Conservation (phyloP, 1,139 yeast genomes). For the Nakaseomyces kungkrabaensis region DNA sequence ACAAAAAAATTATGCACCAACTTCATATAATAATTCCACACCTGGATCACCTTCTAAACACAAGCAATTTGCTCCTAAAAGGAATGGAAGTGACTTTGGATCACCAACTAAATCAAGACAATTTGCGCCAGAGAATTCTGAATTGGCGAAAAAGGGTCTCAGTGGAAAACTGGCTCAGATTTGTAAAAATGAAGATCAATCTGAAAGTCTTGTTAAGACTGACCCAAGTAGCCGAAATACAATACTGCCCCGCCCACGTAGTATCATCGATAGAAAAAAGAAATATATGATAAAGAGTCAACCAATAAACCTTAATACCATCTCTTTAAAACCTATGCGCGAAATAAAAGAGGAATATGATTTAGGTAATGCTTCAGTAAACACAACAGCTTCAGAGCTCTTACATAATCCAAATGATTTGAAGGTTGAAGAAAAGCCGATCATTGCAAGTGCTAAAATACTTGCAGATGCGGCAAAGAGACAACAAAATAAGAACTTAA, state of each 20-base stretch:
- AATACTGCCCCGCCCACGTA: not conserved
- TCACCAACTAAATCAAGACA: not conserved
- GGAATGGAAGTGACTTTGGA: too few species aligned
- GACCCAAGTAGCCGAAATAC: not conserved
- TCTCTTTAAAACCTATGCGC: not conserved
- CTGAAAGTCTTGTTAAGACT: not conserved
- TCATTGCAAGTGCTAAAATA: conserved; percentile 24
- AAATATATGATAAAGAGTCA: not conserved
- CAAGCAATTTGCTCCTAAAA: not conserved
- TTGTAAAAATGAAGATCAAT: not conserved
- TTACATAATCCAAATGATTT: conserved; percentile 25
- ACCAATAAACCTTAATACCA: not conserved
- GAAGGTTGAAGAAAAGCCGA: conserved; percentile 24
- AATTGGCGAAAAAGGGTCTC: not conserved
- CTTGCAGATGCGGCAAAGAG: conserved; percentile 21
- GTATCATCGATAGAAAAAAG: not conserved
- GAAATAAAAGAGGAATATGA: conserved; percentile 5
- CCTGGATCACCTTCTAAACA: conserved; percentile 6
- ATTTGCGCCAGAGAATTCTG: not conserved
- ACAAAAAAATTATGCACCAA: conserved; percentile 4
- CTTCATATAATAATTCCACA: not conserved
- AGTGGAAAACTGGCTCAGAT: not conserved
- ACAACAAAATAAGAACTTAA: not conserved
- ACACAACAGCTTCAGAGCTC: conserved; percentile 27
- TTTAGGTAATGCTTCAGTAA: conserved; percentile 8